Conservation (phyloP, 2,329 filamentous ascomycete species). For the Alternaria sp. region DNA sequence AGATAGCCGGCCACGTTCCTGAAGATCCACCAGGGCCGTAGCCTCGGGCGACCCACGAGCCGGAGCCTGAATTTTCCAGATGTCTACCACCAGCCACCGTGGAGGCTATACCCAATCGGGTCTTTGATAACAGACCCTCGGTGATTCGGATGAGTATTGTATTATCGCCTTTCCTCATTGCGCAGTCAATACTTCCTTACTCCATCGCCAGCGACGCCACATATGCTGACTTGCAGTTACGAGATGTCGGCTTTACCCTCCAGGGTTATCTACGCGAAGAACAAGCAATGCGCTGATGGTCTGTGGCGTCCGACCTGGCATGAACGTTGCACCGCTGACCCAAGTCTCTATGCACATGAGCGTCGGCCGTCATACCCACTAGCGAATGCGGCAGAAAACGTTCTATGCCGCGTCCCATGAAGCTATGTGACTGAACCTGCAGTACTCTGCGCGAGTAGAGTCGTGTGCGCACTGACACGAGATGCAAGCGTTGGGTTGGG, state of each 20-base stretch:
- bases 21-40: slow-evolving; percentile 11
- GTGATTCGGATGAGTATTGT: not conserved
- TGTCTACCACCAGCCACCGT: not conserved
- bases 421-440: not conserved
- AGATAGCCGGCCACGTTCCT: slow-evolving; percentile 12
- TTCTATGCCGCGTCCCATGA: not conserved
- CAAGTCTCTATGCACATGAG: not conserved
- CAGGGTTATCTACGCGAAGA: slow-evolving; percentile 21
- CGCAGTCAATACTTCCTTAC: slow-evolving; percentile 15
- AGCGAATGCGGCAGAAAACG: slow-evolving; percentile 8
- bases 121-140: slow-evolving; percentile 20
- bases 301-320: slow-evolving; percentile 13
- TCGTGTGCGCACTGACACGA: not conserved
- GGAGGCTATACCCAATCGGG: slow-evolving; percentile 15
- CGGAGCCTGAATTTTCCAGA: not conserved
- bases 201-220: slow-evolving; percentile 17
- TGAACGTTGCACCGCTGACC: slow-evolving; percentile 18
- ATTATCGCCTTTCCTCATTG: slow-evolving; percentile 7
- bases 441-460: not conserved
- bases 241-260: slow-evolving; percentile 16
- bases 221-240: slow-evolving; percentile 33
- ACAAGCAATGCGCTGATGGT: slow-evolving; percentile 21
- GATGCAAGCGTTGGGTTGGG: not conserved
- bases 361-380: not conserved
- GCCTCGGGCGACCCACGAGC: not conserved